Conservation (phyloP, 257 asterid genomes). For the Parsonsia alboflavescens region DNA sequence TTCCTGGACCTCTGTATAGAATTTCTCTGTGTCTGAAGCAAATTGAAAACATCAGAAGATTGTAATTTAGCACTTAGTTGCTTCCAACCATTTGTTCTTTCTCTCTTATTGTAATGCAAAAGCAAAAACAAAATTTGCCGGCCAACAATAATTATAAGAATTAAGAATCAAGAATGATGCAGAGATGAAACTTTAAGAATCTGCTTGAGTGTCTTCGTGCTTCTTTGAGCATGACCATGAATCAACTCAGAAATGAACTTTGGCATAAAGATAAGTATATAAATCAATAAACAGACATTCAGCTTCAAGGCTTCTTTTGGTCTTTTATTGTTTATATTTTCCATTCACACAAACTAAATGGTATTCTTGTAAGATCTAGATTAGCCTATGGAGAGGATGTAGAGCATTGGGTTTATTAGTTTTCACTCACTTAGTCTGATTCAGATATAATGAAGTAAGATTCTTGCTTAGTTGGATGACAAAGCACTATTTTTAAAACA, state of each 20-base stretch:
- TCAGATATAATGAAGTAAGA: no score
- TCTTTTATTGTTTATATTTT: neutral
- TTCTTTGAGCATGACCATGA: neutral
- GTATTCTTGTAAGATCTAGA: neutral
- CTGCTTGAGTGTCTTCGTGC: neutral
- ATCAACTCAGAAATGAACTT: neutral
- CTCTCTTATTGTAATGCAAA: neutral
- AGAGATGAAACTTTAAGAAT: neutral
- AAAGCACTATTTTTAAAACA: no score
- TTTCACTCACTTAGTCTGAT: neutral
- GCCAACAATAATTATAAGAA: neutral
- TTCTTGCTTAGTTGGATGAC: neutral
- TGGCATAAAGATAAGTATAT: neutral
- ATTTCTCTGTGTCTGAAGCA: conserved; percentile 81
- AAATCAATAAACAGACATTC: neutral
- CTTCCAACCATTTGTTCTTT: neutral
- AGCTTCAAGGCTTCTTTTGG: neutral
- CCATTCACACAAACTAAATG: neutral
- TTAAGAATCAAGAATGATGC: neutral
- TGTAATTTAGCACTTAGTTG: conserved; percentile 3
- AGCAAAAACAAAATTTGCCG: neutral
- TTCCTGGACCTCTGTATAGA: conserved; percentile 93
- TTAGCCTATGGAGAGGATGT: no score
- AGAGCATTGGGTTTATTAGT: neutral
- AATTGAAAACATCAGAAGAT: conserved; percentile 9